Percentiles rank a stretch among this genome's conserved stretches.
Conservation (phyloP, 1,139 yeast genomes). For the Saccharomycopsis hybrid region DNA sequence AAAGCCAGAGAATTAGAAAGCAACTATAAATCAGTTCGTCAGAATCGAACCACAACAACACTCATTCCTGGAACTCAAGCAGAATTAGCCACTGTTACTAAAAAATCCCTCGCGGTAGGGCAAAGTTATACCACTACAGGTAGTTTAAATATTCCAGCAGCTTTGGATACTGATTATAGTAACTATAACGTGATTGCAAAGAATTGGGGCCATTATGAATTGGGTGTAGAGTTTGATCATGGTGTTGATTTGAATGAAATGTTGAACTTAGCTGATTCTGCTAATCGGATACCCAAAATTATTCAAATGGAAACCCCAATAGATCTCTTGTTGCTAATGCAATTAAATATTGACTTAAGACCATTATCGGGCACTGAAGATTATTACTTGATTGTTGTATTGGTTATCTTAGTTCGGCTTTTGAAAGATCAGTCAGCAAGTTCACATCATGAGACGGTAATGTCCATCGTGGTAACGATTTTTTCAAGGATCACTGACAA, state of each 20-base stretch:
- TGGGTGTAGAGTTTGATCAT: conserved; percentile 17
- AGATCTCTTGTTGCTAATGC: conserved; percentile 84
- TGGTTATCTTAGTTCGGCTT: conserved; percentile 74
- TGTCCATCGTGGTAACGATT: conserved; percentile 81
- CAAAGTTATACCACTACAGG: too few species aligned
- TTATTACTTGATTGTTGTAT: conserved; percentile 93
- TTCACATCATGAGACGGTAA: conserved; percentile 82
- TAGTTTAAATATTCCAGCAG: too few species aligned
- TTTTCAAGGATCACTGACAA: conserved; percentile 81
- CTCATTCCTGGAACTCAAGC: too few species aligned
- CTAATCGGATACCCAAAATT: conserved; percentile 13
- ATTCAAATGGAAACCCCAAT: conserved; percentile 77
- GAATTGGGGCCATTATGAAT: conserved; percentile 17
- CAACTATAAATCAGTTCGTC: conserved; percentile 39
- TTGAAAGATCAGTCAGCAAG: conserved; percentile 79
- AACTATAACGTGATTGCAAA: conserved; percentile 16
- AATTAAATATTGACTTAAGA: conserved; percentile 26
- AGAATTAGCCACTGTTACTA: too few species aligned
- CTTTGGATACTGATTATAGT: too few species aligned
- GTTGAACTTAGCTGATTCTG: conserved; percentile 54
- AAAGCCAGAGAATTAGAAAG: conserved; percentile 90
- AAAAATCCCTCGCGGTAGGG: too few species aligned
- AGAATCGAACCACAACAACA: too few species aligned
- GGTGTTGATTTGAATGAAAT: conserved; percentile 22
- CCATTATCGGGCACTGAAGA: conserved; percentile 67